Base-by-base conservation (phyloP, 2,329 filamentous ascomycete species). In the Apiospora koreana region DNA sequence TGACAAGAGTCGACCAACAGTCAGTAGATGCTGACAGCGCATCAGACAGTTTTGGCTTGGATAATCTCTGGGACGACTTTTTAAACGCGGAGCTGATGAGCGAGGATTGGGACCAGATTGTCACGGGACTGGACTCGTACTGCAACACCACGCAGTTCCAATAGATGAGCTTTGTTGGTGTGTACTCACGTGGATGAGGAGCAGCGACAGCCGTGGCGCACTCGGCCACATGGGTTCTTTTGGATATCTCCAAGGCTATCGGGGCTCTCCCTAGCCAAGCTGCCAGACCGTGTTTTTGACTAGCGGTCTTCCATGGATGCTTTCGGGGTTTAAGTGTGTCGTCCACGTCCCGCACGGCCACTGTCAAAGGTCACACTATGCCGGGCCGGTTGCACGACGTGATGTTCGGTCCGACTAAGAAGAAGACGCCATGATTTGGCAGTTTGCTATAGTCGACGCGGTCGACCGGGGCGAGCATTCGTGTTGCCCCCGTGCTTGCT, bases 61-160 rank as follows among this genome's bases (percentile, higher is more conserved):
- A 72, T 18, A 43, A 69, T 25, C 46, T 69, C 9, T 77, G 75
- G 74, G 71, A 74, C 54, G 73, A 75, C 10, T 71, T 75, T 3
- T 54, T 74, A 9, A 70, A 66, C 0, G 70, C 71, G 3, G 67
- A 68, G 6, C 72, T 73, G 2, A 69, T 70, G 28, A 67, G 71
- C 23, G 74, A 74, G 45, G 72, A 71, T 25, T 75, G 74, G 69
- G 75, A 76, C 31, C 72, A 77, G 41, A 54, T 77, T 0, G 75
- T 77, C 21, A 71, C 75, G 1, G 74, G 71, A 8, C 68, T 77
- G n/a, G 76, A 77, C 46, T 68, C 71, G 1, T 77, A 73, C 25
- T 75, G 70, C 21, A 42, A 41, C 35, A 65, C 35, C 35, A 42
- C 62, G 1, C 35, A n/a, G 7, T 41, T 65, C 25, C 3, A 9